Percentiles rank a stretch among this genome's conserved stretches.
phyloP scores from a whole-genome alignment of 805 yeast genomes.

The Brettanomyces nanus region DNA sequence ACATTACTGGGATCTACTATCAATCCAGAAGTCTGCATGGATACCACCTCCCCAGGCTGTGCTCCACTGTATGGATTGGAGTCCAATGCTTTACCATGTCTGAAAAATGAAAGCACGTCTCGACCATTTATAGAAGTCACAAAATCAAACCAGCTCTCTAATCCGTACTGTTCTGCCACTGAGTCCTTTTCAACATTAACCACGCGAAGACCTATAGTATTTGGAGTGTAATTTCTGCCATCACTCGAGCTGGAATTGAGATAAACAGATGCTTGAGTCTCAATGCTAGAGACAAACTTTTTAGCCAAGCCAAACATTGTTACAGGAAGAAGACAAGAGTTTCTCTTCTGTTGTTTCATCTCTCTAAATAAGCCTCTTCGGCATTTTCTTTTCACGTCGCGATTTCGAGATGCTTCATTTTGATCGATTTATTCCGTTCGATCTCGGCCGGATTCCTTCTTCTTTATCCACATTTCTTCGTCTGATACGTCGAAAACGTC shows the following conservation, averaged over 20 bases:
- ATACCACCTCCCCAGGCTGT: slow-evolving; percentile 1
- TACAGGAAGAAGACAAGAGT: background rate
- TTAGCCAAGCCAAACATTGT: slow-evolving; percentile 57
- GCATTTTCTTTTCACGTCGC: no score
- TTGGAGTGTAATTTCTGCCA: slow-evolving; percentile 5
- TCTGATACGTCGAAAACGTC: no score
- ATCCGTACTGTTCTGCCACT: slow-evolving; percentile 40
- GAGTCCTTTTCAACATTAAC: slow-evolving; percentile 40
- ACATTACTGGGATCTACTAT: slow-evolving; percentile 11
- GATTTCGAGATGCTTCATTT: no score
- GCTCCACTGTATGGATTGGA: slow-evolving; percentile 19
- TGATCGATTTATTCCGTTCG: no score
- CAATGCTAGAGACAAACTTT: slow-evolving; percentile 48
- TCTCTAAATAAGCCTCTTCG: no score
- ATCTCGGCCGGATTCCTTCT: no score
- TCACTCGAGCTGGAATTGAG: slow-evolving; percentile 29
- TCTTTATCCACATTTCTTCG: no score
- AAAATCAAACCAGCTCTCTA: slow-evolving; percentile 85
- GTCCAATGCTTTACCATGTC: slow-evolving; percentile 17
- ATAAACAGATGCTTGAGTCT: slow-evolving; percentile 25
- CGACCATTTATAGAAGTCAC: slow-evolving; percentile 74
- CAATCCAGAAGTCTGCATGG: slow-evolving; percentile 4
- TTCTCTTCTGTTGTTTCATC: no score
- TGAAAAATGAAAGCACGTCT: slow-evolving; percentile 33
- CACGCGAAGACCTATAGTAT: slow-evolving; percentile 39